A percentile compares a stretch with the other conserved stretches of the same genome.
Conservation (phyloP, 2,329 filamentous ascomycete species). For the Cercospora brassicicola region DNA sequence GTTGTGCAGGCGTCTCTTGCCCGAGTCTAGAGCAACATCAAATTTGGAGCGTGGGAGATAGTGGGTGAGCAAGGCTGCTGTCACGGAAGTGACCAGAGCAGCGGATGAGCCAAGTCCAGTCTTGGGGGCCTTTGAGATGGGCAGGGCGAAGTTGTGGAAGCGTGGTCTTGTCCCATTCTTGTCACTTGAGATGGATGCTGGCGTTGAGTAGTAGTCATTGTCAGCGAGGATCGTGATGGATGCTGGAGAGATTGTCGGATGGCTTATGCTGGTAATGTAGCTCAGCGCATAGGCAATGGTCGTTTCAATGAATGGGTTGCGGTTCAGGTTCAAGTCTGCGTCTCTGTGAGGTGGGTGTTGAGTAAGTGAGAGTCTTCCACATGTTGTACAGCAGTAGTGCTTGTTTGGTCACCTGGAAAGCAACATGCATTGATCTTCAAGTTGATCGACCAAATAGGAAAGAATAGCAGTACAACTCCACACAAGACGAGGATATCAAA, state of each 20-base stretch:
- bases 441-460: conserved; percentile 4
- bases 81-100: conserved; percentile 85
- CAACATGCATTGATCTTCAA: conserved; percentile 1
- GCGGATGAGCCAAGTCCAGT: conserved; percentile 94
- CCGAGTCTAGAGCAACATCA: conserved; percentile 56
- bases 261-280: conserved; percentile 63
- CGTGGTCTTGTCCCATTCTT: conserved; percentile 41
- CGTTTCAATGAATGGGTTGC: conserved; percentile 89
- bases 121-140: conserved; percentile 80
- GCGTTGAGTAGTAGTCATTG: conserved; percentile 92
- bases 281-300: conserved; percentile 83
- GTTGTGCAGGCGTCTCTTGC: conserved; percentile 74
- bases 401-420: background rate
- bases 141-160: conserved; percentile 77
- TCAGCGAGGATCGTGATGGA: conserved; percentile 87
- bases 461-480: background rate
- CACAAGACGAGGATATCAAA: background rate
- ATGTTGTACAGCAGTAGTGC: background rate
- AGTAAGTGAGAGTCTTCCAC: conserved; percentile 24
- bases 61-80: conserved; percentile 72
- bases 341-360: conserved; percentile 31
- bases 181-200: conserved; percentile 41
- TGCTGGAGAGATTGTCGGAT: conserved; percentile 62
- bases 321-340: conserved; percentile 48
- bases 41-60: conserved; percentile 63